Conservation (phyloP, 768 basidiomycete species). For the Kwoniella sp. region DNA sequence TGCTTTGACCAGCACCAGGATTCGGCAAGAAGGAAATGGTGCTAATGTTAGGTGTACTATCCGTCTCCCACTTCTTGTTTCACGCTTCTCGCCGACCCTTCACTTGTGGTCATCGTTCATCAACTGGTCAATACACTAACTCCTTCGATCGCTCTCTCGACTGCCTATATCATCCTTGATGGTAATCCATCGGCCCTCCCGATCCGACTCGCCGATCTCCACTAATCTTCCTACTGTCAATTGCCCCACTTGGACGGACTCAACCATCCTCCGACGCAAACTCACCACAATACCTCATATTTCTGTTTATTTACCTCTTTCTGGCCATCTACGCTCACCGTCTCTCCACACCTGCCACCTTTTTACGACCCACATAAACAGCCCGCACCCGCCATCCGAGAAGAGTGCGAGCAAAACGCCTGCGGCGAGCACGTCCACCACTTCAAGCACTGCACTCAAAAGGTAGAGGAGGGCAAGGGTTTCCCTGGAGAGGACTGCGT, state of each 20-base stretch:
- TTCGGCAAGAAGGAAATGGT: no score
- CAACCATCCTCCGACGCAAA: not conserved
- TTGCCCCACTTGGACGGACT: not conserved
- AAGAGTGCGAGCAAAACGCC: constrained; percentile 72
- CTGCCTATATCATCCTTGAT: no score
- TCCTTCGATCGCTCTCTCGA: no score
- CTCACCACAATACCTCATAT: not conserved
- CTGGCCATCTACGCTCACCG: constrained; percentile 1
- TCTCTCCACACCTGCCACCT: not conserved
- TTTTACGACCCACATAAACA: constrained; percentile 4
- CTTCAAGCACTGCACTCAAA: constrained; percentile 88
- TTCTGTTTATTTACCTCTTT: no score
- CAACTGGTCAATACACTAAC: no score
- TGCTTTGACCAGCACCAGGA: no score
- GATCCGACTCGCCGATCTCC: no score
- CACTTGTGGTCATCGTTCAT: not conserved
- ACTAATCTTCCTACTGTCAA: no score
- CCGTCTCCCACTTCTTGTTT: no score
- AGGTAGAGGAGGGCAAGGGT: constrained; percentile 77
- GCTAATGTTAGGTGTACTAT: no score
- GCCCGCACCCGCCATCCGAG: constrained; percentile 67
- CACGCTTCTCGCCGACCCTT: not conserved
- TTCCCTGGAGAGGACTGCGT: constrained; percentile 91
- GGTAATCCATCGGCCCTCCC: no score
- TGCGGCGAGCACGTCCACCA: constrained; percentile 75